Evolutionary conservation across 2,329 filamentous ascomycete genomes (phyloP), one percentile per base, ranked within the genome.

Genomic region (Exophiala lecanii-corni): DNA sequence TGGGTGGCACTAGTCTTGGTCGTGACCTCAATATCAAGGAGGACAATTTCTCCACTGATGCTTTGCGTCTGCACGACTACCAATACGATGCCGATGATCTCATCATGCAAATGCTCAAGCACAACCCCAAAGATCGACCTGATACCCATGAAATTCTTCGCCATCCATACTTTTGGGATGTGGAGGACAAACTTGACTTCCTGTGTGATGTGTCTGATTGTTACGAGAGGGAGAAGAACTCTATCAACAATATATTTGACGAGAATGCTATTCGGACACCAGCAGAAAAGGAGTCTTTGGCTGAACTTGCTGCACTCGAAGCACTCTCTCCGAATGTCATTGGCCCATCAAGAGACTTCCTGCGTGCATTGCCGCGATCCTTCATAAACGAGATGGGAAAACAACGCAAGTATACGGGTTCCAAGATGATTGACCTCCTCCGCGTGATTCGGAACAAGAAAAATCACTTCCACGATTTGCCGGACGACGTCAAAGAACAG

Each of bases 401-500:
- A 67, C 91, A 97, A 67, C 79, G 91, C 59, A 96, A 95, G 66
- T 98, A 98, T 66, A 92, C 85, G 0, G 89, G 89, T 0, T 76
- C 79, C 1, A 78, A 81, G 35, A 77, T 98, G 60, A 68, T 98
- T 41, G 92, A 98, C 65, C 73, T 98, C 16, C 69, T 98, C 15
- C 78, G 92, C 2, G 92, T 91, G 1, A 70, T 98, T 43, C 76
- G 92, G 17, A 98, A 98, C 67, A 98, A 98, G 76, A 86, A 86
- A 57, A 95, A 97, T 53, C 92, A 98, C 61, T 98, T 96, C 62
- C 89, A 95, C 59, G 92, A 98, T 62, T 91, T 98, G 86, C 77
- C 86, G 5, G 85, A 89, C 10, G 69, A 79, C 36, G 76, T 95
- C 50, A 91, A 83, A 65, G 71, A 72, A 37, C 73, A 75, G 55